Conservation (phyloP, 2,329 filamentous ascomycete species). For the Metarhizium robertsii region DNA sequence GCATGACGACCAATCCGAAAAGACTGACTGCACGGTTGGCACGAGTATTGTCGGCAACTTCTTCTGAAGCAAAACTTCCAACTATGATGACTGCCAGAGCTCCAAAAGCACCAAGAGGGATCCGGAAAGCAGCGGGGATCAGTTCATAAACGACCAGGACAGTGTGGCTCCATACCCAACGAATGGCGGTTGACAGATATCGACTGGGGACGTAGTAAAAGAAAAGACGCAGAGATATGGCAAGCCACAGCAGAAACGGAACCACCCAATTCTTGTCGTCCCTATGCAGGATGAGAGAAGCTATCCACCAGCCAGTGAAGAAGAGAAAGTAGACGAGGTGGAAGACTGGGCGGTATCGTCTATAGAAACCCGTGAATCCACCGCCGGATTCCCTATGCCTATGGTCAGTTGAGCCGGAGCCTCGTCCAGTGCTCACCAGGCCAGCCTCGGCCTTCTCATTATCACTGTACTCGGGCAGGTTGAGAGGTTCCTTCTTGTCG, state of each 20-base stretch:
- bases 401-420: conserved; percentile 13
- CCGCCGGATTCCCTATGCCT: conserved; percentile 7
- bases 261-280: conserved; percentile 71
- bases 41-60: conserved; percentile 67
- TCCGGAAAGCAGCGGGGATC: conserved; percentile 58
- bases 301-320: conserved; percentile 63
- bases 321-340: conserved; percentile 36
- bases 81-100: conserved; percentile 67
- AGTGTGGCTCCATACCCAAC: conserved; percentile 58
- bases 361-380: conserved; percentile 28
- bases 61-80: conserved; percentile 65
- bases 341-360: conserved; percentile 33
- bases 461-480: conserved; percentile 29
- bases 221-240: conserved; percentile 62
- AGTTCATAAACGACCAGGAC: conserved; percentile 46
- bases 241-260: conserved; percentile 74
- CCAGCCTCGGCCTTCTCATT: conserved; percentile 27
- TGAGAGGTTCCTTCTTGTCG: conserved; percentile 14
- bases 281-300: conserved; percentile 62
- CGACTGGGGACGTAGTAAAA: conserved; percentile 64
- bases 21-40: conserved; percentile 72
- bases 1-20: conserved; percentile 66
- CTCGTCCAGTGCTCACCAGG: conserved; percentile 19
- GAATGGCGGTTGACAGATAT: conserved; percentile 56
- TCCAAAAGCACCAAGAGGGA: conserved; percentile 51